These are phyloP conservation scores for Suillus hirtellus DNA, from an alignment of 768 basidiomycete species.

Conservation along the genomic window DNA sequence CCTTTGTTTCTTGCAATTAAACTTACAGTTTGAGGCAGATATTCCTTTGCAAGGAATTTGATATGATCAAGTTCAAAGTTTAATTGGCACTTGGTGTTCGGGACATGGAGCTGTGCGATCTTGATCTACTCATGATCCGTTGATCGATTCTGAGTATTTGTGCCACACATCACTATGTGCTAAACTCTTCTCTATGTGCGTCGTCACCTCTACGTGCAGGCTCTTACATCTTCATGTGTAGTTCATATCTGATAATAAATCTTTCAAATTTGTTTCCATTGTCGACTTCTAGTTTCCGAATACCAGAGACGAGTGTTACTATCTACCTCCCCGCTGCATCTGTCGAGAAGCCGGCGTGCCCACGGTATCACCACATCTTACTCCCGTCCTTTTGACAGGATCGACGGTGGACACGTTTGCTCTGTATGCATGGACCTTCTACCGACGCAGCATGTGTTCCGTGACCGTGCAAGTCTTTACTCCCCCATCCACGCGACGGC, in stretches of 20 bases:
- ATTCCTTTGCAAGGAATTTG: neutral
- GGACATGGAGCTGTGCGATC: neutral
- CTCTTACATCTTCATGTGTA: neutral
- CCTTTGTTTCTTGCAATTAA: neutral
- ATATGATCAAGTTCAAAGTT: neutral
- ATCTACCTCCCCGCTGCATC: neutral
- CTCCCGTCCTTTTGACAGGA: neutral
- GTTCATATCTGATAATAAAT: neutral
- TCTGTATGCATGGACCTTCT: neutral
- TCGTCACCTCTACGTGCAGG: neutral
- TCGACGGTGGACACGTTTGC: neutral
- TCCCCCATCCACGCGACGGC: neutral
- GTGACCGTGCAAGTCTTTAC: neutral
- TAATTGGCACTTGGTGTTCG: neutral
- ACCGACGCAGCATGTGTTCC: neutral
- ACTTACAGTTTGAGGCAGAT: neutral
- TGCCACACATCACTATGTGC: neutral
- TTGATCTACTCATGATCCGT: neutral
- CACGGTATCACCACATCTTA: neutral
- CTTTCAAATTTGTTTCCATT: neutral
- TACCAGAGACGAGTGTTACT: too few species aligned
- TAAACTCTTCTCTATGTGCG: slow-evolving; percentile 1
- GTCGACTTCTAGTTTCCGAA: neutral
- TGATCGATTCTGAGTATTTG: neutral
- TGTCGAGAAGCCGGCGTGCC: too few species aligned